Evolutionary conservation across 371 early-diverging fungal genomes (phyloP).

Genomic region (Rhizopus stolonifer): DNA sequence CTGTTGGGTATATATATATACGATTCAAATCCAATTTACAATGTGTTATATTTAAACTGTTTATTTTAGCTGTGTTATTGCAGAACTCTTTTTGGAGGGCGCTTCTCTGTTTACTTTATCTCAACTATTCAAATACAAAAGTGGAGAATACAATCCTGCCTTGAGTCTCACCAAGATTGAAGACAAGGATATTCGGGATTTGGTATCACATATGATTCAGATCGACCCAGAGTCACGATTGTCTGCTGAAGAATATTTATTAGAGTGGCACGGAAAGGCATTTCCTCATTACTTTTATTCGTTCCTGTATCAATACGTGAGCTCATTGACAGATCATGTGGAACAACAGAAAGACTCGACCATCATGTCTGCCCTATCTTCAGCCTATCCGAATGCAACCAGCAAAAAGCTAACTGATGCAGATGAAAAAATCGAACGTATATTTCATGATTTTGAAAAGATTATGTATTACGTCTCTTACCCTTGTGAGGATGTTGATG

Average conservation of each 20-base stretch:
- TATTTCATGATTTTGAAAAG: constrained; percentile 76
- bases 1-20: constrained; percentile 69
- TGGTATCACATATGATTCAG: constrained; percentile 87
- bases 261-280: constrained; percentile 73
- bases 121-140: constrained; percentile 85
- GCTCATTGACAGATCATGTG: constrained; percentile 61
- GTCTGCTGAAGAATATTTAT: constrained; percentile 71
- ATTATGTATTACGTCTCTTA: constrained; percentile 60
- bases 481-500: constrained; percentile 16
- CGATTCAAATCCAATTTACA: background rate
- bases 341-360: constrained; percentile 21
- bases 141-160: constrained; percentile 72
- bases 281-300: constrained; percentile 79
- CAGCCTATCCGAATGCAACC: constrained; percentile 24
- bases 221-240: constrained; percentile 73
- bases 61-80: constrained; percentile 81
- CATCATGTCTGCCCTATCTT: constrained; percentile 25
- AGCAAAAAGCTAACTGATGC: constrained; percentile 53
- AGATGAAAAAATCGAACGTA: constrained; percentile 76
- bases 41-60: background rate
- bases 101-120: constrained; percentile 86
- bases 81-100: constrained; percentile 92
- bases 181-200: constrained; percentile 67
- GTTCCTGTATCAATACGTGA: constrained; percentile 78
- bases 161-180: constrained; percentile 76